These are phyloP conservation scores for Davidsoniella virescens DNA, from an alignment of 2,329 filamentous ascomycete genomes.

Conservation along the genomic window DNA sequence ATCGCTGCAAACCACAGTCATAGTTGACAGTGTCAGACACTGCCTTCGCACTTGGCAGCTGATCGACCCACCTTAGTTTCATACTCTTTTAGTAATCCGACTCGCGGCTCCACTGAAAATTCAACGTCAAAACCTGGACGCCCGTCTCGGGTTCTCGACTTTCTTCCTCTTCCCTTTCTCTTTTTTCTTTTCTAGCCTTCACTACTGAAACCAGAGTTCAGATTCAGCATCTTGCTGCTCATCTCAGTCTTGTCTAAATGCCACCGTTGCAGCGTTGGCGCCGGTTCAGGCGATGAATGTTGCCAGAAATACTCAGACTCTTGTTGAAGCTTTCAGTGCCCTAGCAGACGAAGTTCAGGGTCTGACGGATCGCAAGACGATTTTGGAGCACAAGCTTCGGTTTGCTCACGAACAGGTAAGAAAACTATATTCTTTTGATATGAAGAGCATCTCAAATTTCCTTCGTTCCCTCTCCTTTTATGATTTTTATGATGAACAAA, in stretches of 20 bases:
- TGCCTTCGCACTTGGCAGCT: no score
- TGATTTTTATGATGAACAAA: conserved; percentile 30
- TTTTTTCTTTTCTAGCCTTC: conserved; percentile 14
- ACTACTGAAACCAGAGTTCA: background rate
- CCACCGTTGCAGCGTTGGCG: conserved; percentile 12
- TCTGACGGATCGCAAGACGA: conserved; percentile 45
- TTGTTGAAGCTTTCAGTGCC: conserved; percentile 48
- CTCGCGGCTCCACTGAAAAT: conserved; percentile 11
- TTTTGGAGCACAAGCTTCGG: conserved; percentile 49
- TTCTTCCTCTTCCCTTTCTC: conserved; percentile 14
- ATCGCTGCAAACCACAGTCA: no score
- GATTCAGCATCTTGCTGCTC: background rate
- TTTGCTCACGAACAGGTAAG: conserved; percentile 52
- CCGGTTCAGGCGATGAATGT: conserved; percentile 13
- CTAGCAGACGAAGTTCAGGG: conserved; percentile 49
- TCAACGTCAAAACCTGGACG: conserved; percentile 10
- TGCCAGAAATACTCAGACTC: conserved; percentile 28
- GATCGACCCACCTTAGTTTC: no score
- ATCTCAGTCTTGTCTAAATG: conserved; percentile 4
- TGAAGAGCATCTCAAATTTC: background rate
- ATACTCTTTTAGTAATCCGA: no score
- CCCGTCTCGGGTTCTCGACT: conserved; percentile 2
- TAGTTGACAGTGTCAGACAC: no score
- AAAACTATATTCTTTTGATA: background rate
- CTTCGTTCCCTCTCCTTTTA: conserved; percentile 13